Percentiles rank a stretch among this genome's conserved stretches.
Conservation (phyloP, 2,329 filamentous ascomycete genomes). For the Sphaerulina populicola region DNA sequence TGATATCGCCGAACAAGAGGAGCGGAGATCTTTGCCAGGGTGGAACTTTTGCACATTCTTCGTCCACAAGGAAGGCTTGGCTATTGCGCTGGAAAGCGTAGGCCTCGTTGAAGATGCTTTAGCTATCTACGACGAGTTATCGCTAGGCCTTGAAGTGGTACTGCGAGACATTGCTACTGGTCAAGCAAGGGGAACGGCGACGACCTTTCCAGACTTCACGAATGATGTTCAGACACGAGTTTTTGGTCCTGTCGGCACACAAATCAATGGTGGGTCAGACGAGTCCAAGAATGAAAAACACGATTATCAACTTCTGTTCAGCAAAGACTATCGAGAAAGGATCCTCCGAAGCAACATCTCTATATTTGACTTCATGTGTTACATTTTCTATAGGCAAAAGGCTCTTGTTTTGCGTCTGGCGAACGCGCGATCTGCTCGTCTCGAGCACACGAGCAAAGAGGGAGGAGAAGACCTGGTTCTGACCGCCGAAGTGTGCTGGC, state of each 20-base stretch:
- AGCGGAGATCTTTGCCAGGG: slow-evolving; percentile 74
- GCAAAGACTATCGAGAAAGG: slow-evolving; percentile 79
- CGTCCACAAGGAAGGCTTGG: slow-evolving; percentile 89
- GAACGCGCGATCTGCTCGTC: slow-evolving; percentile 48
- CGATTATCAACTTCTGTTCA: slow-evolving; percentile 26
- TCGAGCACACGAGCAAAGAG: slow-evolving; percentile 34
- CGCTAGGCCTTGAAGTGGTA: slow-evolving; percentile 74
- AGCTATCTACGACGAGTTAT: slow-evolving; percentile 89
- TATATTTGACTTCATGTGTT: slow-evolving; percentile 87
- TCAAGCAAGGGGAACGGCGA: slow-evolving; percentile 58
- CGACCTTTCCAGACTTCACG: slow-evolving; percentile 63
- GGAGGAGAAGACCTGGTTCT: slow-evolving; percentile 61
- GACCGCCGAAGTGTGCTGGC: slow-evolving; percentile 76
- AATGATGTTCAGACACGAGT: slow-evolving; percentile 51
- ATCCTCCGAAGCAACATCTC: slow-evolving; percentile 94
- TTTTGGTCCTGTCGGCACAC: slow-evolving; percentile 6
- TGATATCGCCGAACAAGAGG: slow-evolving; percentile 89
- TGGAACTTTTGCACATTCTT: slow-evolving; percentile 99
- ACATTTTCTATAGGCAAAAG: slow-evolving; percentile 85
- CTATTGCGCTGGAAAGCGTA: slow-evolving; percentile 89
- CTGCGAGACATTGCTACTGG: slow-evolving; percentile 62
- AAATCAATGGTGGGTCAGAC: slow-evolving; percentile 18
- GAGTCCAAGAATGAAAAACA: slow-evolving; percentile 14
- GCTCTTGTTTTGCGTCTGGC: slow-evolving; percentile 71
- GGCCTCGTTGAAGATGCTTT: slow-evolving; percentile 92